Evolutionary conservation across 129 eudicot genomes (phyloP).

Genomic region (Centrapalus pauciflorus): DNA sequence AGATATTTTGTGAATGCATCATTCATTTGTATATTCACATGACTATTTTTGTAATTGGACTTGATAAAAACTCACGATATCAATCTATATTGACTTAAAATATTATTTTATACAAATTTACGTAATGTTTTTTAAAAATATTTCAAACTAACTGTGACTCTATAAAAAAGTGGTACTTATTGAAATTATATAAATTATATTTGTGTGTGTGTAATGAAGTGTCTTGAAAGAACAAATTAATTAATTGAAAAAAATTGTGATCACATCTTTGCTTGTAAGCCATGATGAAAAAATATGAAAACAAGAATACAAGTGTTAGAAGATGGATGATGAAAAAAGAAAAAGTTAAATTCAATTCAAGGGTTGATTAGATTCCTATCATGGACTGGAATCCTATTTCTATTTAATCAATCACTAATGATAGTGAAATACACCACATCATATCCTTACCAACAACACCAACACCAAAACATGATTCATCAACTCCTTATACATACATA

Average conservation of each 20-base stretch:
- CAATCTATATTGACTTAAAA: too few species aligned
- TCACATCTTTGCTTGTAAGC: conserved; percentile 69
- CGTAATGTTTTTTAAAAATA: too few species aligned
- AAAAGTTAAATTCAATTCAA: conserved; percentile 14
- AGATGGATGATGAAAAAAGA: background rate
- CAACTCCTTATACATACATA: conserved; percentile 10
- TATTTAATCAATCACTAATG: conserved; percentile 23
- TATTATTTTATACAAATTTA: too few species aligned
- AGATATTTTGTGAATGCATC: too few species aligned
- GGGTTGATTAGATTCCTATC: conserved; percentile 10
- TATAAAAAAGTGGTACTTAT: too few species aligned
- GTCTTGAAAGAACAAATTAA: conserved; percentile 74
- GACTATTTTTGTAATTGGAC: too few species aligned
- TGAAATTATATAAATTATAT: too few species aligned
- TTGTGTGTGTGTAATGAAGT: conserved; percentile 43
- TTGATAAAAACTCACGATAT: too few species aligned
- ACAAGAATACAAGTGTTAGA: conserved; percentile 3
- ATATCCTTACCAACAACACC: conserved; percentile 40
- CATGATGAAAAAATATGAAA: conserved; percentile 32
- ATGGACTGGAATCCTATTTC: conserved; percentile 15
- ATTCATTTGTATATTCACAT: too few species aligned
- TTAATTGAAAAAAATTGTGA: conserved; percentile 19
- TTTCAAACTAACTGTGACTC: too few species aligned
- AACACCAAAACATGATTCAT: too few species aligned
- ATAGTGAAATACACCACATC: conserved; percentile 19